Percentiles rank a stretch among this genome's conserved stretches.
Conservation (phyloP, 495 filamentous ascomycete genomes). For the Podospora didyma region DNA sequence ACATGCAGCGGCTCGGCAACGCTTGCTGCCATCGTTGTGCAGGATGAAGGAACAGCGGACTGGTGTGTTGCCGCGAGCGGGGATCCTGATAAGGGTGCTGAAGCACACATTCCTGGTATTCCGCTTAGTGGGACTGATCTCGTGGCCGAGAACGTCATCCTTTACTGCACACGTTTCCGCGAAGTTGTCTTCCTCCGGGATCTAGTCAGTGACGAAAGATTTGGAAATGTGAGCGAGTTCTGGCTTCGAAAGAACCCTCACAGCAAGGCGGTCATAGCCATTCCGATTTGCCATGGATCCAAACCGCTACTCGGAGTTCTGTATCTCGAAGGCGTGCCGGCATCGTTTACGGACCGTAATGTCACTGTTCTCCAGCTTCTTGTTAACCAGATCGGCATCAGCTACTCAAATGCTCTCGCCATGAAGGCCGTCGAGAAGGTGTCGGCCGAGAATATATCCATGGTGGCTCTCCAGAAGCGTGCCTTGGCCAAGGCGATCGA, state of each 20-base stretch:
- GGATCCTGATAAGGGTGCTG: constrained; percentile 62
- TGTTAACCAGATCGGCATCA: constrained; percentile 86
- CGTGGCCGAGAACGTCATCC: constrained; percentile 72
- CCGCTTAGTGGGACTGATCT: constrained; percentile 58
- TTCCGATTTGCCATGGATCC: constrained; percentile 77
- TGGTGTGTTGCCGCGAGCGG: constrained; percentile 72
- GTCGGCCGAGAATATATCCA: constrained; percentile 74
- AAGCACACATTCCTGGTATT: constrained; percentile 57
- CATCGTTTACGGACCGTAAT: constrained; percentile 84
- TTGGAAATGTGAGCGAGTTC: constrained; percentile 71
- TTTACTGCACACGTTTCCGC: constrained; percentile 79
- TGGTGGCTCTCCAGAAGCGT: constrained; percentile 82
- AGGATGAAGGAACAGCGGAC: constrained; percentile 22
- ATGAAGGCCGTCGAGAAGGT: constrained; percentile 79
- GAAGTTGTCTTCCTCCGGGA: constrained; percentile 83
- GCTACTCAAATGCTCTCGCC: constrained; percentile 78
- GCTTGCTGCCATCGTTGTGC: constrained; percentile 65
- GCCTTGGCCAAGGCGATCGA: constrained; percentile 75
- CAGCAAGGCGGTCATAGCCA: constrained; percentile 75
- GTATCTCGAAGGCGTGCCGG: constrained; percentile 79
- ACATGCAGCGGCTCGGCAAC: constrained; percentile 76
- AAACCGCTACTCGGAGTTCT: constrained; percentile 75
- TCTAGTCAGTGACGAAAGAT: constrained; percentile 78
- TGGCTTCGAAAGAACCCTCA: constrained; percentile 64
- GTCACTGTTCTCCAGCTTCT: constrained; percentile 80